Percentiles rank a stretch among this genome's conserved stretches.
Conservation (phyloP, 1,284 basidiomycete genomes). For the Erythrobasidium hasegawianum region DNA sequence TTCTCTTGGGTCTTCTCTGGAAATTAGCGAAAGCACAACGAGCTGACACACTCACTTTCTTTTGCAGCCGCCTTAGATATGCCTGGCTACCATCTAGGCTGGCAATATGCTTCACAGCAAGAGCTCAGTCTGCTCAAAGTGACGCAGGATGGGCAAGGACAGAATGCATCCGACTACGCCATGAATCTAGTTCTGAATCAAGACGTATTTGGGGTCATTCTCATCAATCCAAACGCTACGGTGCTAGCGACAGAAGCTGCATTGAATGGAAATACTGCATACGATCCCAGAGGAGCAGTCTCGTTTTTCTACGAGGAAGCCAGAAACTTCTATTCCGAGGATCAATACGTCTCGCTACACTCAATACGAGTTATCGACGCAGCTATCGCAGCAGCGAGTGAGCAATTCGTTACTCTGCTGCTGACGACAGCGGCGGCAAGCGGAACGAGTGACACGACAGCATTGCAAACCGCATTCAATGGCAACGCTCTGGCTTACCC, state of each 20-base stretch:
- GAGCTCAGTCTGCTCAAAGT: slow-evolving; percentile 24
- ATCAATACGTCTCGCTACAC: slow-evolving; percentile 46
- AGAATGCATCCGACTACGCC: slow-evolving; percentile 43
- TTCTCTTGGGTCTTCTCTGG: neutral
- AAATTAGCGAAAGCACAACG: neutral
- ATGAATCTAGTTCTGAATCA: slow-evolving; percentile 44
- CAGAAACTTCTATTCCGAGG: slow-evolving; percentile 46
- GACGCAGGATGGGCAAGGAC: slow-evolving; percentile 26
- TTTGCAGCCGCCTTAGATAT: slow-evolving; percentile 7
- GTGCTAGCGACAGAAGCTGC: slow-evolving; percentile 42
- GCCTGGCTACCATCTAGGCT: slow-evolving; percentile 35
- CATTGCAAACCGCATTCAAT: slow-evolving; percentile 37
- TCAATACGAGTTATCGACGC: slow-evolving; percentile 38
- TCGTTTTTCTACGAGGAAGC: slow-evolving; percentile 47
- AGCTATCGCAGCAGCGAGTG: slow-evolving; percentile 39
- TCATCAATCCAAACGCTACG: slow-evolving; percentile 48
- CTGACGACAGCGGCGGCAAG: slow-evolving; percentile 39
- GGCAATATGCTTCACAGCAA: slow-evolving; percentile 25
- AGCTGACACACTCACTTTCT: neutral
- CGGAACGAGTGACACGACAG: slow-evolving; percentile 37
- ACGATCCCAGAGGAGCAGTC: slow-evolving; percentile 42
- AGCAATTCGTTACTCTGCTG: slow-evolving; percentile 39
- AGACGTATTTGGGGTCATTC: slow-evolving; percentile 46
- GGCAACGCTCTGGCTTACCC: slow-evolving; percentile 22
- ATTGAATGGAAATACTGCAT: slow-evolving; percentile 41